Conservation (phyloP, 306 rosid species). For the Corylus americana region DNA sequence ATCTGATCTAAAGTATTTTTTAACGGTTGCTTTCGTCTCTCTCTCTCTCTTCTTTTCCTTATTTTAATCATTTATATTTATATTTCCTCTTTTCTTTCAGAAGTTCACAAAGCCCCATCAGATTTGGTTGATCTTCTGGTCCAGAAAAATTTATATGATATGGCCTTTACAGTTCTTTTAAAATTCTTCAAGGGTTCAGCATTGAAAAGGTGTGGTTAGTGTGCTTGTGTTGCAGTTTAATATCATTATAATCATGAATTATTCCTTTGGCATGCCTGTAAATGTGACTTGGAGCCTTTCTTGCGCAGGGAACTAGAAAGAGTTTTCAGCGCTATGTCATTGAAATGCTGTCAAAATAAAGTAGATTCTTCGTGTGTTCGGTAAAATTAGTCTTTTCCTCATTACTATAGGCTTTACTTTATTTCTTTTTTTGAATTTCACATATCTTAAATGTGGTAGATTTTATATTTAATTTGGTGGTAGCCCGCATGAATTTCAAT, state of each 20-base stretch:
- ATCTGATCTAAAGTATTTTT: not conserved
- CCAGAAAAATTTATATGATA: constrained; percentile 65
- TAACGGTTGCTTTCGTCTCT: not conserved
- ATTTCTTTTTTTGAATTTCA: constrained; percentile 23
- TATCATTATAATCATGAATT: not conserved
- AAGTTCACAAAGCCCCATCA: constrained; percentile 53
- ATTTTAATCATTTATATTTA: constrained; percentile 16
- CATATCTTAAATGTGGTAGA: not conserved
- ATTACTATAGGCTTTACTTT: constrained; percentile 10
- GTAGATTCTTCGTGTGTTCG: constrained; percentile 56
- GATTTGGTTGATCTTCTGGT: constrained; percentile 81
- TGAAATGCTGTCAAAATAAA: constrained; percentile 75
- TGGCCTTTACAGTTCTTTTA: constrained; percentile 72
- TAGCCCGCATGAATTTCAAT: constrained; percentile 6
- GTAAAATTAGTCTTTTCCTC: constrained; percentile 43
- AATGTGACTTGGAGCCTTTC: constrained; percentile 25
- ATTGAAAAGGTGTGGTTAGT: constrained; percentile 62
- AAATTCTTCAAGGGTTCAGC: constrained; percentile 84
- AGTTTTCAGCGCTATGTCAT: constrained; percentile 63
- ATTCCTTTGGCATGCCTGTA: constrained; percentile 22
- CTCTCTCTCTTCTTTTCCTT: not conserved
- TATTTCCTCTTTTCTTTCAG: constrained; percentile 36
- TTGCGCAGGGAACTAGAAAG: constrained; percentile 79
- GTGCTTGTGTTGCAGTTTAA: not conserved
- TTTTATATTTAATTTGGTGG: constrained; percentile 4